Evolutionary conservation across 345 rosid species (phyloP).

Genomic region (Raphanus raphanistrum): DNA sequence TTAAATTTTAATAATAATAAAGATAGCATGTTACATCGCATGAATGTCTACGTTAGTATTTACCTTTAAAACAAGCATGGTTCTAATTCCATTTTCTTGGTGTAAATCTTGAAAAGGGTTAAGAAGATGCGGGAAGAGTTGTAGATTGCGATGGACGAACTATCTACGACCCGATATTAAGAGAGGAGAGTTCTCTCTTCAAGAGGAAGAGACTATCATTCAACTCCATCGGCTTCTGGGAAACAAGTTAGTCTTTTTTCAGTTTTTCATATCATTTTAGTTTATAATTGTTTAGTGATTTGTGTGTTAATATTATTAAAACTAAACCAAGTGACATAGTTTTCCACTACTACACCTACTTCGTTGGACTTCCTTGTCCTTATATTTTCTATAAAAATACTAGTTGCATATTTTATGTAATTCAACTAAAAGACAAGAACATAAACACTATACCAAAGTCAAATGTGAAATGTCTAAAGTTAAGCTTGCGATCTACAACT

Average conservation of each 20-base stretch:
- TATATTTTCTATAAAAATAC: constrained; percentile 4
- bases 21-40: neutral
- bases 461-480: constrained; percentile 35
- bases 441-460: constrained; percentile 31
- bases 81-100: neutral
- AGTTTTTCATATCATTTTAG: neutral
- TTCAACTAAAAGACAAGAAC: constrained; percentile 29
- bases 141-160: constrained; percentile 44
- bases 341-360: constrained; percentile 43
- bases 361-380: constrained; percentile 37
- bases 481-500: constrained; percentile 27
- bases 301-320: neutral
- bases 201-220: constrained; percentile 43
- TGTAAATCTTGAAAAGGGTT: constrained; percentile 33
- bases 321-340: constrained; percentile 23
- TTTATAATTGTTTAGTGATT: neutral
- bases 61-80: constrained; percentile 1
- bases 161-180: constrained; percentile 43
- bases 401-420: constrained; percentile 17
- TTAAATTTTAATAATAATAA: neutral
- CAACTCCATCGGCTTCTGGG: constrained; percentile 42
- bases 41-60: neutral
- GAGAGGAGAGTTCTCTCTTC: constrained; percentile 41
- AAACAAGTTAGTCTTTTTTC: constrained; percentile 35
- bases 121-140: constrained; percentile 42